These are phyloP conservation scores for Adansonia madagascariensis DNA, from an alignment of 441 rosid genomes.

Conservation along the genomic window DNA sequence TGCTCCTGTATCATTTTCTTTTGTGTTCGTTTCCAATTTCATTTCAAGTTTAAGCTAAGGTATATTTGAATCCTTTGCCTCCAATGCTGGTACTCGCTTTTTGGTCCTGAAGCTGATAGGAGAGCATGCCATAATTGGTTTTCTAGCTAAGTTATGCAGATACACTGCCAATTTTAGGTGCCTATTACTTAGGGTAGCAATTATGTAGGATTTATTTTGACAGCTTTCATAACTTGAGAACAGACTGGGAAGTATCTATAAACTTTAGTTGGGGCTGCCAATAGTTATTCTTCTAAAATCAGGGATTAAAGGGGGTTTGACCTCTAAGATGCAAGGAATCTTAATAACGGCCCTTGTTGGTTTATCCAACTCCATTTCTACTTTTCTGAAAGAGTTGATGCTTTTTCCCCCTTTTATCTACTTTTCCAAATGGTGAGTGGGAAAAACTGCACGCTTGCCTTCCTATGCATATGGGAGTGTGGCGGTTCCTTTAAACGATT, in stretches of 20 bases:
- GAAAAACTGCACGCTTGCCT: neutral
- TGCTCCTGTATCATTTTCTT: neutral
- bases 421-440: neutral
- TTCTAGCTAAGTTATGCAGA: neutral
- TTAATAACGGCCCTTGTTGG: neutral
- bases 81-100: neutral
- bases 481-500: slow-evolving; percentile 18
- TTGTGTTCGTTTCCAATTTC: slow-evolving; percentile 50
- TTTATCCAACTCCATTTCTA: neutral
- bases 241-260: neutral
- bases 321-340: neutral
- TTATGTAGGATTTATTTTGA: neutral
- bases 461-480: neutral
- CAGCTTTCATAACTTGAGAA: neutral
- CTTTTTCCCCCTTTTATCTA: neutral
- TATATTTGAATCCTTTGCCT: neutral
- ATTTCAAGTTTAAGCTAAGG: neutral
- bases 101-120: neutral
- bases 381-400: neutral
- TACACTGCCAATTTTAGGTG: neutral
- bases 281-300: neutral
- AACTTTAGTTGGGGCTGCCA: neutral
- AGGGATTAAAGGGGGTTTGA: neutral
- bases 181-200: neutral
- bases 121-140: neutral